Evolutionary conservation across 371 early-diverging fungal genomes (phyloP).

Genomic region (Mucor racemosus): DNA sequence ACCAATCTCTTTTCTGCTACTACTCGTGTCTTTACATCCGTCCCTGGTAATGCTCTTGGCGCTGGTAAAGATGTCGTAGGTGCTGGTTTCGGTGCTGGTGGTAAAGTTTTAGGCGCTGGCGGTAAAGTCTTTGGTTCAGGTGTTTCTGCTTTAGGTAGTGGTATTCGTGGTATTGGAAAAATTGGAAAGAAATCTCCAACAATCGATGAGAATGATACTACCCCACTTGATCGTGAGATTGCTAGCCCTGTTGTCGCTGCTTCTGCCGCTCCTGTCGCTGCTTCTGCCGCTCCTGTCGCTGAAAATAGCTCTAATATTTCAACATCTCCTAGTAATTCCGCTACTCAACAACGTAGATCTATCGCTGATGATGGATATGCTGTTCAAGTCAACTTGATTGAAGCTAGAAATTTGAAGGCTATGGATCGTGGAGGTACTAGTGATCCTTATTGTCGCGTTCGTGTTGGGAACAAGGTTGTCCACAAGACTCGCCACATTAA

Average conservation of each 20-base stretch:
- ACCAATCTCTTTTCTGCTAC: conserved; percentile 49
- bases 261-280: background rate
- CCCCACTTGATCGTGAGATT: background rate
- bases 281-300: background rate
- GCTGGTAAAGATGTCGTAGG: conserved; percentile 43
- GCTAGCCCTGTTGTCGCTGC: conserved; percentile 6
- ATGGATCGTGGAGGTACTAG: conserved; percentile 66
- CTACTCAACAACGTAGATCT: background rate
- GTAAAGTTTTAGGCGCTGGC: conserved; percentile 46
- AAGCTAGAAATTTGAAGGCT: conserved; percentile 62
- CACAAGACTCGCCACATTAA: conserved; percentile 80
- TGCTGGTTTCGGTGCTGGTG: conserved; percentile 46
- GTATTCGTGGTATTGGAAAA: conserved; percentile 43
- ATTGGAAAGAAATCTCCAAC: conserved; percentile 30
- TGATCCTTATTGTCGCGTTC: conserved; percentile 67
- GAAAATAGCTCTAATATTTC: conserved; percentile 15
- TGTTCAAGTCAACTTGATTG: conserved; percentile 52
- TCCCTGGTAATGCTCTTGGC: conserved; percentile 46
- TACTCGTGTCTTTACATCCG: conserved; percentile 47
- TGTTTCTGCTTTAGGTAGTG: conserved; percentile 40
- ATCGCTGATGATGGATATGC: conserved; percentile 41
- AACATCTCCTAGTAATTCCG: conserved; percentile 25
- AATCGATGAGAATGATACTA: background rate
- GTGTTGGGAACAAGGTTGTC: conserved; percentile 63
- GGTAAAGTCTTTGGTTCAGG: conserved; percentile 45